A percentile compares a stretch with the other conserved stretches of the same genome.
Conservation (phyloP, 768 basidiomycete genomes). For the Mycena haematopus region DNA sequence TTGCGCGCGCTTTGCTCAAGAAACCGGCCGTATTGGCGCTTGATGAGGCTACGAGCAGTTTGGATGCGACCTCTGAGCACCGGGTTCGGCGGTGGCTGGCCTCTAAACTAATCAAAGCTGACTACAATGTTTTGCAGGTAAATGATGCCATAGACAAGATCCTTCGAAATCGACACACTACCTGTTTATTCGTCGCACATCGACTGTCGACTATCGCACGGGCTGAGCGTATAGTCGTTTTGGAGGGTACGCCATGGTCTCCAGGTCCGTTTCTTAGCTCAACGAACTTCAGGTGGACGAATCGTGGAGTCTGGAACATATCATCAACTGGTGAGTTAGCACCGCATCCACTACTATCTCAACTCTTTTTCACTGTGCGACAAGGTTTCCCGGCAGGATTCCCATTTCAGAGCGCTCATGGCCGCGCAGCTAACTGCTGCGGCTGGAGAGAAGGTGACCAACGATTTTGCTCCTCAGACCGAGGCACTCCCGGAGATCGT, state of each 20-base stretch:
- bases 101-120: not conserved
- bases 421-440: constrained; percentile 80
- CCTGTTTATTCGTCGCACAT: constrained; percentile 90
- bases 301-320: constrained; percentile 87
- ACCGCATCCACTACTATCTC: not conserved
- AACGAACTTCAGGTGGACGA: constrained; percentile 58
- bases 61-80: constrained; percentile 90
- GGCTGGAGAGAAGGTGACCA: constrained; percentile 37
- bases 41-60: constrained; percentile 88
- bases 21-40: constrained; percentile 88
- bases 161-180: constrained; percentile 77
- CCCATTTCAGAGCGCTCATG: constrained; percentile 88
- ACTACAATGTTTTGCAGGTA: constrained; percentile 49
- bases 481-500: not conserved
- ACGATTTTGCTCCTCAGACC: constrained; percentile 7
- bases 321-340: constrained; percentile 66
- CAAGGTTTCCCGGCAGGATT: constrained; percentile 70
- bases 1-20: constrained; percentile 86
- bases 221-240: constrained; percentile 87
- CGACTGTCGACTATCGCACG: constrained; percentile 88
- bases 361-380: constrained; percentile 6
- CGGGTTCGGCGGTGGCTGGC: constrained; percentile 47
- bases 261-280: too few species aligned
- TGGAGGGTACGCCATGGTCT: constrained; percentile 65
- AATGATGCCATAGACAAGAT: constrained; percentile 94